A percentile compares a stretch with the other conserved stretches of the same genome.
These are phyloP conservation scores for Russula brevipes DNA, from an alignment of 768 basidiomycete species.

Conservation along the genomic window DNA sequence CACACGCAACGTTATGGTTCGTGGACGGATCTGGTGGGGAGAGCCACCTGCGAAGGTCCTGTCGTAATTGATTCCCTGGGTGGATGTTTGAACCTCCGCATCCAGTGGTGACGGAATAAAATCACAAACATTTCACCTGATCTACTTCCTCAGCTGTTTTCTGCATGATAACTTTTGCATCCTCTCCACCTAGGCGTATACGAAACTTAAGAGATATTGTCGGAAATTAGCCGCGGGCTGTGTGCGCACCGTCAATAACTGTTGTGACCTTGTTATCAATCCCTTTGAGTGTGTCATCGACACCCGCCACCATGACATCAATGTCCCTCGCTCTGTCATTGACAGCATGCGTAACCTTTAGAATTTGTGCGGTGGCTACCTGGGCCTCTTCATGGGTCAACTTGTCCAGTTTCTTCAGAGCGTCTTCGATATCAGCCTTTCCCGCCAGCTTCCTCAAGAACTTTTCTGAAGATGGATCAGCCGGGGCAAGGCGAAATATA, in stretches of 20 bases:
- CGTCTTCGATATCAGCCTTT: not conserved
- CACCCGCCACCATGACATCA: not conserved
- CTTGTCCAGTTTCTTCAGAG: not conserved
- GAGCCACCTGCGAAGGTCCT: not conserved
- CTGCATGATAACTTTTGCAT: not conserved
- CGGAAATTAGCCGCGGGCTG: no score
- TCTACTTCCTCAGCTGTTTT: not conserved
- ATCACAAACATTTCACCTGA: not conserved
- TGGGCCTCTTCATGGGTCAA: not conserved
- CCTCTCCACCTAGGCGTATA: not conserved
- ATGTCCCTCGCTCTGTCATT: not conserved
- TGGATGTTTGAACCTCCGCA: not conserved
- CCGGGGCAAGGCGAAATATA: not conserved
- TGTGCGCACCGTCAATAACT: not conserved
- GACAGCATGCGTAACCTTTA: not conserved
- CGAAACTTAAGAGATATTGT: not conserved
- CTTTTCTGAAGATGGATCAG: not conserved
- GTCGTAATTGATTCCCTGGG: not conserved
- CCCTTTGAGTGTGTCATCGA: not conserved
- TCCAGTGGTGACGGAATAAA: no score
- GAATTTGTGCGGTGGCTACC: not conserved
- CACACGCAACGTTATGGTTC: not conserved
- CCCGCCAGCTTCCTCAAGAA: not conserved
- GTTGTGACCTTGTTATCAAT: not conserved
- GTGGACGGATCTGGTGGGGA: conserved; percentile 8